Base-by-base conservation (phyloP, 768 basidiomycete species). In the Tubosaeta sp. region DNA sequence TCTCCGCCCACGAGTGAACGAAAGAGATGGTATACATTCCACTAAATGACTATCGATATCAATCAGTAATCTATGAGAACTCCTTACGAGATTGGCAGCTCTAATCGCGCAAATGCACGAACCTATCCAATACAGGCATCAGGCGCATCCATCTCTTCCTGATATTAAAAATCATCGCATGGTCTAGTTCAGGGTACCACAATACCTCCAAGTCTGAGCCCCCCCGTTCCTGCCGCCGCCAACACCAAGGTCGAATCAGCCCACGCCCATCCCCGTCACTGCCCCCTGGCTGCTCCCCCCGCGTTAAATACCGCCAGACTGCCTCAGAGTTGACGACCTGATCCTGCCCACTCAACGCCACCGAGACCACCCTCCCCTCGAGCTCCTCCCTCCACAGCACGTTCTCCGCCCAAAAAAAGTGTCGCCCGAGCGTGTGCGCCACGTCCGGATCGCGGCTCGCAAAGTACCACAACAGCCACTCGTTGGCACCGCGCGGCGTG, bases 401-500 rank as follows among this genome's bases (percentile, higher is more conserved):
- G 31, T 77, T 81, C 61, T 86, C 80, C 27, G 72, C 61, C 85
- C 85, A 86, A 59, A 84, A 86, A 60, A 87, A 85, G 47, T 81
- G 74, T 2, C 85, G 71, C 13, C 73, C 70, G 14, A 87, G 72
- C 35, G 80, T 74, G 3, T 80, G 73, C 44, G 83, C 76, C 41
- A 84, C 74, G 57, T 86, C 84, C 10, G 81, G 69, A 55, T 87
- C 85, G 11, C 78, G 76, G 49, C 77, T 79, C 19, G 83, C 74
- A 56, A 86, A 85, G 58, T 81, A 87, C 80, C 82, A 85, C 45
- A 86, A 56, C 65, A 82, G 72, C 81, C 82, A 84, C 56, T 86
- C 80, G 59, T 78, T 78, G 48, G 78, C 77, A 49, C 59, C 44
- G n/a, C 57, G 55, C n/a, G 84, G 73, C 7, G 54, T 40, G 19